A percentile compares a stretch with the other conserved stretches of the same genome.
phyloP scores from a whole-genome alignment of 176 grass and related monocot genomes.

The Oryza australiensis region DNA sequence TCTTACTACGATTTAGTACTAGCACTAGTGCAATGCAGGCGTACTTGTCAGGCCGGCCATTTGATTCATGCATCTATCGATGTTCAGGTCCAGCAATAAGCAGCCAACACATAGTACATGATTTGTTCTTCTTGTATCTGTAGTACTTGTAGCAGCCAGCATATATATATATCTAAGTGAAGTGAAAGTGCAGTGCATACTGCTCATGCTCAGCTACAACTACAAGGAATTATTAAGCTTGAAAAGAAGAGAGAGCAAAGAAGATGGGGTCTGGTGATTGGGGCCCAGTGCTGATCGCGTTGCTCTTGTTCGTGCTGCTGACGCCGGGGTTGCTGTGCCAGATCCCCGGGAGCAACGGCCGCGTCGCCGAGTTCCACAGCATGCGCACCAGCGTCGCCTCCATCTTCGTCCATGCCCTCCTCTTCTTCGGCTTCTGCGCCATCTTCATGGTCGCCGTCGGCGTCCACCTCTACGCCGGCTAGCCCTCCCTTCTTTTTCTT shows the following conservation, averaged over 20 bases:
- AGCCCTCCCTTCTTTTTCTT: background rate
- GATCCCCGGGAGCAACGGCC: slow-evolving; percentile 35
- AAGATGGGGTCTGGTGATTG: slow-evolving; percentile 32
- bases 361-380: slow-evolving; percentile 45
- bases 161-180: background rate
- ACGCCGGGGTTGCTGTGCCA: slow-evolving; percentile 50
- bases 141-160: too few relatives aligned
- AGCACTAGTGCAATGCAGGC: too few relatives aligned
- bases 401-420: slow-evolving; percentile 52
- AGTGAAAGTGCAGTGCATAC: background rate
- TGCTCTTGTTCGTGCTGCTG: slow-evolving; percentile 51
- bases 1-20: too few relatives aligned
- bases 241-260: background rate
- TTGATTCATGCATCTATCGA: background rate
- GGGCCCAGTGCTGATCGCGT: slow-evolving; percentile 50
- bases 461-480: slow-evolving; percentile 25
- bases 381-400: slow-evolving; percentile 39
- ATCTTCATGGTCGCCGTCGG: slow-evolving; percentile 53
- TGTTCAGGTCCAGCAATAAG: background rate
- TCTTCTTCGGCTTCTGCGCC: slow-evolving; percentile 60
- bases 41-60: background rate
- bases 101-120: background rate
- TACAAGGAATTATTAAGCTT: background rate
- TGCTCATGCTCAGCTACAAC: background rate
- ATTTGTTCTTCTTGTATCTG: background rate